Evolutionary conservation across 2,329 filamentous ascomycete species (phyloP), one percentile per base, ranked within the genome.

Genomic region (Fusarium scirpi): DNA sequence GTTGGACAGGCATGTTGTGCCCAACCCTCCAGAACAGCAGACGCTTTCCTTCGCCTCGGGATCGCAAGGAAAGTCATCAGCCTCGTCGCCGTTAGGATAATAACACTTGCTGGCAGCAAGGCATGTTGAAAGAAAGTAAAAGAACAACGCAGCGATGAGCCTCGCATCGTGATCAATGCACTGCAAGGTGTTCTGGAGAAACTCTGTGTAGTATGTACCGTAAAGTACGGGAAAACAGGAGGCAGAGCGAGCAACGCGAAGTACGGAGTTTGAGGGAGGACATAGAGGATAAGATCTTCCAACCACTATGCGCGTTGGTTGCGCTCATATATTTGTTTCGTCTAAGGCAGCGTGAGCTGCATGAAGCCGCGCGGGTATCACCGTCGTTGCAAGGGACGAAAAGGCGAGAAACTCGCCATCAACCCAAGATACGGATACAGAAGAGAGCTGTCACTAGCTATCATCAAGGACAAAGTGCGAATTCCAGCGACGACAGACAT

Each of bases 1-100:
- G 54, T 74, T 75, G 13, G 70, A 68, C 3, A 74, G 43, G 40
- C 73, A 77, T 12, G 59, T 52, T 9, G 59, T 70, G 0, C 74
- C 74, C 2, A 69, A 32, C 13, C 69, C 64, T 7, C 61, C 62
- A n/a, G 63, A 66, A 27, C 71, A 76, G 48, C 75, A 75, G 1
- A 64, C 59, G 11, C 69, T 74, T 16, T 72, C 44, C 5, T 74
- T 58, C 3, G 63, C 69, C 11, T 70, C 38, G 2, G 63, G 61
- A 41, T 75, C 71, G 22, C 65, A 74, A 46, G 72, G 72, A 20
- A 46, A 58, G 25, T 66, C 74, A 1, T 25, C 29, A 8, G 73
- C 25, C 45, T 70, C 30, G 3, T 52, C 40, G 13, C 66, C 68
- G 12, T 73, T 74, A 4, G 70, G 71, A 29, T 74, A 75, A 25